Base-by-base conservation (phyloP, 2,329 filamentous ascomycete species). In the Alternaria ventricosa region DNA sequence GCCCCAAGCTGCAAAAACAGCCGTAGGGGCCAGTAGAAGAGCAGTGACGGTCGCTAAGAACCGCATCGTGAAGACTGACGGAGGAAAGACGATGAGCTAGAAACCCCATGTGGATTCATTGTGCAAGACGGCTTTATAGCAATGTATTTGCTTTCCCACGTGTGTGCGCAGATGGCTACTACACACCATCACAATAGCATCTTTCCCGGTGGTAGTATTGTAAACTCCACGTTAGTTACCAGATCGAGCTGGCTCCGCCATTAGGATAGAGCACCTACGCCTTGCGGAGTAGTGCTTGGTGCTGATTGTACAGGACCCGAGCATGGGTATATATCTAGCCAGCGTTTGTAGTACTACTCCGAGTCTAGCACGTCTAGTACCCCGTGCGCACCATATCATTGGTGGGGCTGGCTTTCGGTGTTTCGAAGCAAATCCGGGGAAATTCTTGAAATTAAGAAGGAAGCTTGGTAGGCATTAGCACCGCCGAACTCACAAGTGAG, bases 1-100 rank as follows among this genome's bases (percentile, higher is more conserved):
- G 23, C 81, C 81, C 71, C 78, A 82, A 7, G 75, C 78, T 33
- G 81, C 81, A 5, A 77, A 71, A 22, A 75, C 80, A 64, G 70
- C 28, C 67, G 74, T 67, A 60, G 77, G 68, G 66, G 69, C 51
- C 70, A 72, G 45, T 73, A 73, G 55, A 6, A 69, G 53, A 6
- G 68, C 45, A 18, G 55, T 57, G 20, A 74, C 46, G 12, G 57
- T 61, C 20, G 64, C 27, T 45, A 71, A 46, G 23, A 72, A 59
- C 33, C 66, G 65, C 71, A 73, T 72, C 13, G 33, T 58, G 56
- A 54, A 30, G 36, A 36, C 25, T 27, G 53, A 13, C 50, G 43
- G 49, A 41, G 6, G 27, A 2, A 15, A 8, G 51, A 41, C 36
- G 1, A 11, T 5, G 36, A 41, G 36, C 36, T 41, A 6, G 36